Percentiles rank a stretch among this genome's conserved stretches.
Conservation (phyloP, 2,329 filamentous ascomycete genomes). For the Alternaria metachromatica region DNA sequence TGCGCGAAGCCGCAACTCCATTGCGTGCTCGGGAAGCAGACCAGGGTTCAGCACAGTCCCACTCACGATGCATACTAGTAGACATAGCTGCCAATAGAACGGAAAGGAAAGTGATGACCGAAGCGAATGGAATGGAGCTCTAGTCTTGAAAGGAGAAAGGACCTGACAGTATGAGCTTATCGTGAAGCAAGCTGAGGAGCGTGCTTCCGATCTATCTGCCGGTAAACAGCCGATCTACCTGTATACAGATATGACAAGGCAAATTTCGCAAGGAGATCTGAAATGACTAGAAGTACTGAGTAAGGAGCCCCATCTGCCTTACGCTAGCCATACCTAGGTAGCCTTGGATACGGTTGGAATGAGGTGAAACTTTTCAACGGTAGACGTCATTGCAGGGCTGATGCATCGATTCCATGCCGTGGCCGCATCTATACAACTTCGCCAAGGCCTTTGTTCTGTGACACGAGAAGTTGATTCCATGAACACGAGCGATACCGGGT, state of each 20-base stretch:
- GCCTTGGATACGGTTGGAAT: neutral
- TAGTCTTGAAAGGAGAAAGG: neutral
- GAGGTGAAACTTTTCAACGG: neutral
- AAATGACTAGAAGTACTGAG: neutral
- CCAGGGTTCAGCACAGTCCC: neutral
- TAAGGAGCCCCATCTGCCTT: neutral
- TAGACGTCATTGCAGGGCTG: neutral
- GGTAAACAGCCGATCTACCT: neutral
- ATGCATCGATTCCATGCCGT: neutral
- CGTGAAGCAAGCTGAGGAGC: neutral
- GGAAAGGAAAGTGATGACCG: neutral
- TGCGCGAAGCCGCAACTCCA: neutral
- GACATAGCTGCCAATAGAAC: neutral
- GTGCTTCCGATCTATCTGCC: neutral
- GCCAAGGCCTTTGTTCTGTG: neutral
- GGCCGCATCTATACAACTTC: neutral
- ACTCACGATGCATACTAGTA: neutral
- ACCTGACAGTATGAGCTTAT: neutral
- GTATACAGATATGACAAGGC: neutral
- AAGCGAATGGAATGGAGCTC: neutral
- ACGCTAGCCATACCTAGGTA: neutral
- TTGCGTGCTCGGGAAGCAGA: neutral
- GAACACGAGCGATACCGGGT: neutral
- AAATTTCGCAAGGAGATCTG: rapidly evolving
- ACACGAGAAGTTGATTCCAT: neutral